Conservation (phyloP, 164 flowering plant genomes). For the Tetracentron sinense region DNA sequence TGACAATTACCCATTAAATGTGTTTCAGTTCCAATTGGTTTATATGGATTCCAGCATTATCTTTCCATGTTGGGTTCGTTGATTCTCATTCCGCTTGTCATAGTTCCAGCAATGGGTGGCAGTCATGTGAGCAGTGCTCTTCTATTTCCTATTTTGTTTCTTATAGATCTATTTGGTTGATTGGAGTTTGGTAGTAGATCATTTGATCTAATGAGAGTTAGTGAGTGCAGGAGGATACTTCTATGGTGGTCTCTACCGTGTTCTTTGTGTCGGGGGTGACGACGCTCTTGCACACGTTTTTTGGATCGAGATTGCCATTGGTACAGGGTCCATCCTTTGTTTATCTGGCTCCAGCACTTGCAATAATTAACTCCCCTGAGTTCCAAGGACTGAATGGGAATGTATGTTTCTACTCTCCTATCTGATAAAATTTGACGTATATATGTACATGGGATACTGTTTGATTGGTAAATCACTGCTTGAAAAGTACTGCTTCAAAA, state of each 20-base stretch:
- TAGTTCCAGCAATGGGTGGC: slow-evolving; percentile 99
- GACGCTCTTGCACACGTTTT: slow-evolving; percentile 75
- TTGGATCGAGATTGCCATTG: slow-evolving; percentile 91
- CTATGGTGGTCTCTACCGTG: slow-evolving; percentile 85
- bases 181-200: slow-evolving; percentile 2
- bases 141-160: background rate
- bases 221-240: slow-evolving; percentile 78
- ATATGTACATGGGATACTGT: no score
- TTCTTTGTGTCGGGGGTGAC: slow-evolving; percentile 88
- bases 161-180: background rate
- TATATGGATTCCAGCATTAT: slow-evolving; percentile 91
- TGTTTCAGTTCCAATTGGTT: slow-evolving; percentile 85
- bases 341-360: slow-evolving; percentile 88
- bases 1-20: background rate
- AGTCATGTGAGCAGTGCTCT: slow-evolving; percentile 47
- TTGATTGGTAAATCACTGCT: no score
- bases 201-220: slow-evolving; percentile 32
- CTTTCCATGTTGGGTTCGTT: slow-evolving; percentile 88
- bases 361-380: slow-evolving; percentile 87
- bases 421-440: no score
- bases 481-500: no score
- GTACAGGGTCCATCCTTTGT: slow-evolving; percentile 97
- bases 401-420: slow-evolving; percentile 36
- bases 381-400: slow-evolving; percentile 69
- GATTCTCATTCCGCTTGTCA: slow-evolving; percentile 87